These are phyloP conservation scores for Globisporangium abappressorium DNA, from an alignment of 352 stramenopile species.

Conservation along the genomic window DNA sequence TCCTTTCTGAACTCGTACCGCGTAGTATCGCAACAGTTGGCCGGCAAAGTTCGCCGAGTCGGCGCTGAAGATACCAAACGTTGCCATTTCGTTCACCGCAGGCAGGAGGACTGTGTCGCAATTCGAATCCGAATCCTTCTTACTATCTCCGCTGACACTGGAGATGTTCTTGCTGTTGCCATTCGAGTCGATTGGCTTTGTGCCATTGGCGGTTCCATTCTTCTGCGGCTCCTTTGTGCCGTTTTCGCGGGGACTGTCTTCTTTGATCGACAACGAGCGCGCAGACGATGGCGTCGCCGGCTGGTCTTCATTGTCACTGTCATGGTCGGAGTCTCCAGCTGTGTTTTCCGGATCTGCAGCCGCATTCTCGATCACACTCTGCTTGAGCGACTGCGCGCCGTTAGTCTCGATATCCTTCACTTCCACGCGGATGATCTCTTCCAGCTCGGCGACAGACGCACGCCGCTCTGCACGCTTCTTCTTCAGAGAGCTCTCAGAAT, in stretches of 20 bases:
- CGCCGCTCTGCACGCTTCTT: conserved; percentile 40
- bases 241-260: conserved; percentile 13
- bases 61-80: conserved; percentile 72
- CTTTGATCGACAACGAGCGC: conserved; percentile 8
- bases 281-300: conserved; percentile 12
- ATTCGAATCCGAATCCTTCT: conserved; percentile 30
- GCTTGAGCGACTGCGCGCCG: conserved; percentile 60
- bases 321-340: conserved; percentile 32
- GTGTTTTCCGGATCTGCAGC: conserved; percentile 16
- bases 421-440: conserved; percentile 73
- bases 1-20: conserved; percentile 72
- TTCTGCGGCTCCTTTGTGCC: conserved; percentile 1
- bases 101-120: conserved; percentile 34
- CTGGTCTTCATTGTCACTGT: conserved; percentile 16
- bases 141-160: conserved; percentile 17
- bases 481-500: conserved; percentile 31
- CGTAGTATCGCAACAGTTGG: conserved; percentile 81
- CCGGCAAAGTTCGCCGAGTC: conserved; percentile 77
- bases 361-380: conserved; percentile 56
- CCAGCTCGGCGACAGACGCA: conserved; percentile 58
- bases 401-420: conserved; percentile 73
- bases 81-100: conserved; percentile 37
- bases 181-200: conserved; percentile 11
- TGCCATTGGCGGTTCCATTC: conserved; percentile 11
- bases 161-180: conserved; percentile 1